phyloP scores from a whole-genome alignment of 352 stramenopile genomes.

The Globisporangium takayamanum region DNA sequence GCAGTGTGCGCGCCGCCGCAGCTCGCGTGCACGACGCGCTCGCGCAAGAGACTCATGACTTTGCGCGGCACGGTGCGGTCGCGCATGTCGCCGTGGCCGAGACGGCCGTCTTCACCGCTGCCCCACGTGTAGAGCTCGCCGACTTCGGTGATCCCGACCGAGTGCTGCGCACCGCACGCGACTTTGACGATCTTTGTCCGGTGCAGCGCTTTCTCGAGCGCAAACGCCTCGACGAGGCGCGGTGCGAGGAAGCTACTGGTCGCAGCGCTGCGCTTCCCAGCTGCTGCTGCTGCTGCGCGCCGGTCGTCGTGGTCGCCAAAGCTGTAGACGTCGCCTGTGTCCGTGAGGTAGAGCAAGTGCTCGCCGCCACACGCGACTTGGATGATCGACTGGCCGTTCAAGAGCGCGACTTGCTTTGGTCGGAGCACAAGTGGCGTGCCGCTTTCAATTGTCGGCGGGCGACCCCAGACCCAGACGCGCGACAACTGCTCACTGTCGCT shows the following conservation, averaged over 20 bases:
- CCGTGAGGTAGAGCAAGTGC: conserved; percentile 69
- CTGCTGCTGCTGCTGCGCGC: background rate
- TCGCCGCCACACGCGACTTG: conserved; percentile 75
- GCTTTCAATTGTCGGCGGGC: conserved; percentile 43
- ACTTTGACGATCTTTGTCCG: conserved; percentile 51
- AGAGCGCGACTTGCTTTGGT: conserved; percentile 49
- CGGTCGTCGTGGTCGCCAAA: conserved; percentile 62
- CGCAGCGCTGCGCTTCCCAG: background rate
- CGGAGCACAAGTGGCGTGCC: conserved; percentile 51
- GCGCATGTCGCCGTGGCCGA: conserved; percentile 78
- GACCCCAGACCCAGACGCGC: conserved; percentile 65
- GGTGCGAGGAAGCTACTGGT: conserved; percentile 37
- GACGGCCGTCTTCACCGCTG: conserved; percentile 69
- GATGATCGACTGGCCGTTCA: conserved; percentile 54
- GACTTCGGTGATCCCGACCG: conserved; percentile 54
- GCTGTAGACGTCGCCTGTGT: conserved; percentile 72
- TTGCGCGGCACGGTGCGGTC: conserved; percentile 70
- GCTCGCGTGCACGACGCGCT: conserved; percentile 61
- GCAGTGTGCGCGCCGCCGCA: conserved; percentile 76
- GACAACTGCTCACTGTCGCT: conserved; percentile 21
- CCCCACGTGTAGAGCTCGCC: conserved; percentile 82
- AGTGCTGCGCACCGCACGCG: conserved; percentile 72
- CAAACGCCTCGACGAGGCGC: conserved; percentile 71
- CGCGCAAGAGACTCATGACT: conserved; percentile 67
- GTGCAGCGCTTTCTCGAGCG: conserved; percentile 73